Conservation (phyloP, 2,329 filamentous ascomycete genomes). For the Teratosphaeria gauchensis region DNA sequence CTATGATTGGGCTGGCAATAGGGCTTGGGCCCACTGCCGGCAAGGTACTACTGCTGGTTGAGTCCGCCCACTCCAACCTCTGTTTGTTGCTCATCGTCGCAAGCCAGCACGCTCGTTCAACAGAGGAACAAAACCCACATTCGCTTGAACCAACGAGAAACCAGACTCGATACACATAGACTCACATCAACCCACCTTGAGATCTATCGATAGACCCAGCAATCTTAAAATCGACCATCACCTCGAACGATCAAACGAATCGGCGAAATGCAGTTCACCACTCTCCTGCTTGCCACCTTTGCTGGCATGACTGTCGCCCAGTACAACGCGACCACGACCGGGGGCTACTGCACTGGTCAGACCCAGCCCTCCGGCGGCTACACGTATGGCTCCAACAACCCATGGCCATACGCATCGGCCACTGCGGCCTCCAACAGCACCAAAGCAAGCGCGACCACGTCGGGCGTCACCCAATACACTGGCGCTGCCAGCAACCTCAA, state of each 20-base stretch:
- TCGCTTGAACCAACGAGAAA: neutral
- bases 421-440: neutral
- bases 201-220: neutral
- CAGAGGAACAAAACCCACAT: neutral
- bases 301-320: neutral
- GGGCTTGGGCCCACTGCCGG: neutral
- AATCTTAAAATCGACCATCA: neutral
- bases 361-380: neutral
- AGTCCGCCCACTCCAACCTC: neutral
- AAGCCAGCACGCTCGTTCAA: neutral
- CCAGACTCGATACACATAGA: neutral
- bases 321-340: neutral
- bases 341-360: neutral
- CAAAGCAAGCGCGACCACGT: neutral
- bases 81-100: neutral
- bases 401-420: neutral
- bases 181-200: neutral
- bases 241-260: neutral
- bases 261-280: neutral
- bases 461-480: neutral
- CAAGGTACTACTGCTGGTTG: neutral
- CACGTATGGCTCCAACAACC: constrained; percentile 3
- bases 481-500: neutral
- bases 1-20: neutral
- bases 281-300: neutral